Evolutionary conservation across 129 eudicot genomes (phyloP), one percentile per base, ranked within the genome.

Genomic region (Escallonia herrerae): DNA sequence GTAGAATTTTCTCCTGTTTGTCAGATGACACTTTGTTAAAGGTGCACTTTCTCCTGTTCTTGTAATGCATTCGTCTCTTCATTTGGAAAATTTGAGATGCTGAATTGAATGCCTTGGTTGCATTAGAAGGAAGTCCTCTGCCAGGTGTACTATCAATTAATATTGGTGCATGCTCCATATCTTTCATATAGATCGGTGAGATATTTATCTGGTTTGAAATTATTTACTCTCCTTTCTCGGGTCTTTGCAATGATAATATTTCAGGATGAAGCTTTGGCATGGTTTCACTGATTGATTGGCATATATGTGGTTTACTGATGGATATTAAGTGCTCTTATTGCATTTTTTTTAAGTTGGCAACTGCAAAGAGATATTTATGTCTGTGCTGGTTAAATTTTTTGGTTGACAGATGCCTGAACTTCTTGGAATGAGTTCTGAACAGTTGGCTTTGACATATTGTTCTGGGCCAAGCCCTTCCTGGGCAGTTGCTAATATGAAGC

Each of bases 361-460:
- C 33, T 22, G 33, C 33, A 22, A 22, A 40, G 65, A 45, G 56
- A 68, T 68, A 11, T 63, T 62, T 8, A 6, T 62, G 40, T 56
- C 52, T 22, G 52, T 62, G 60, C 15, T 43, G 54, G 11, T 22
- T 11, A 22, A 22, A 7, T 43, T 45, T n/a, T 48, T 64, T 68
- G 48, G 43, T 61, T 42, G 49, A 65, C 80, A 91, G 97, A 89
- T 84, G 45, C 64, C 81, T 60, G 86, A 87, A 49, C 87, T 91
- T 81, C 90, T 93, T 71, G 90, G 69, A 40, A 78, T 79, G 74
- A 58, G 77, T 64, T 66, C 83, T 55, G 90, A 85, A 47, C 63
- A 81, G 37, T 33, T 78, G 46, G 69, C 86, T 37, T 14, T 72
- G 62, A 73, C 40, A 69, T 91, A 84, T 72, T 91, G 97, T 81